Evolutionary conservation across 2,329 filamentous ascomycete genomes (phyloP).

Genomic region (Epicoccum sorghinum): DNA sequence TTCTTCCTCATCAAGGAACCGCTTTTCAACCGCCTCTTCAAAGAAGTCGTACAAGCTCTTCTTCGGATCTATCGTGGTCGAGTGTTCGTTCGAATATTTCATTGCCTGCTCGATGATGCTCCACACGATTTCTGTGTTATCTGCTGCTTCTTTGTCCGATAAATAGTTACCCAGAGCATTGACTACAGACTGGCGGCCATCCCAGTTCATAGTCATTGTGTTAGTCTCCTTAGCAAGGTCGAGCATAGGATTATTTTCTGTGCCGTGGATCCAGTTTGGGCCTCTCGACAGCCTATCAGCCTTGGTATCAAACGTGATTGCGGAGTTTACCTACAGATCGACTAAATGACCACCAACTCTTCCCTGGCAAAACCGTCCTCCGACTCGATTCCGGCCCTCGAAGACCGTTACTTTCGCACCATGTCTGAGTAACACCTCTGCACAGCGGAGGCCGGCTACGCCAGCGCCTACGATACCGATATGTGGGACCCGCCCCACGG

Average conservation of each 20-base stretch:
- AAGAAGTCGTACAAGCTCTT: conserved; percentile 65
- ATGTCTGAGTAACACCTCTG: conserved; percentile 68
- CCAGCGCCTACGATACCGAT: conserved; percentile 74
- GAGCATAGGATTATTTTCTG: conserved; percentile 71
- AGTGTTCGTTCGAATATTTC: conserved; percentile 65
- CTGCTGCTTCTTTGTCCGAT: conserved; percentile 45
- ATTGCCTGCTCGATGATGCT: conserved; percentile 71
- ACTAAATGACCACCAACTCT: conserved; percentile 57
- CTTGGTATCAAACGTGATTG: background rate
- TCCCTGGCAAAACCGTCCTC: conserved; percentile 65
- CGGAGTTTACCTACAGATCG: conserved; percentile 58
- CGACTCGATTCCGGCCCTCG: conserved; percentile 70
- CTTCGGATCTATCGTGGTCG: conserved; percentile 57
- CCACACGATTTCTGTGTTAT: conserved; percentile 65
- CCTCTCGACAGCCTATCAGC: conserved; percentile 55
- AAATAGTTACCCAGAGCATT: conserved; percentile 63
- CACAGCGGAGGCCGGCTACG: conserved; percentile 72
- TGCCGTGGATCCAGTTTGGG: conserved; percentile 83
- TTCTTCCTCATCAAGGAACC: conserved; percentile 45
- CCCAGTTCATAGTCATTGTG: conserved; percentile 60
- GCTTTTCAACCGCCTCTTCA: conserved; percentile 53
- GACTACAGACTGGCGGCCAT: conserved; percentile 62
- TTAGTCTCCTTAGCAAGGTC: conserved; percentile 68
- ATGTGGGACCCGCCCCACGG: conserved; percentile 54
- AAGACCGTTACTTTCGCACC: conserved; percentile 72